These are phyloP conservation scores for Candida tammaniensis DNA, from an alignment of 805 yeast genomes.

Conservation along the genomic window DNA sequence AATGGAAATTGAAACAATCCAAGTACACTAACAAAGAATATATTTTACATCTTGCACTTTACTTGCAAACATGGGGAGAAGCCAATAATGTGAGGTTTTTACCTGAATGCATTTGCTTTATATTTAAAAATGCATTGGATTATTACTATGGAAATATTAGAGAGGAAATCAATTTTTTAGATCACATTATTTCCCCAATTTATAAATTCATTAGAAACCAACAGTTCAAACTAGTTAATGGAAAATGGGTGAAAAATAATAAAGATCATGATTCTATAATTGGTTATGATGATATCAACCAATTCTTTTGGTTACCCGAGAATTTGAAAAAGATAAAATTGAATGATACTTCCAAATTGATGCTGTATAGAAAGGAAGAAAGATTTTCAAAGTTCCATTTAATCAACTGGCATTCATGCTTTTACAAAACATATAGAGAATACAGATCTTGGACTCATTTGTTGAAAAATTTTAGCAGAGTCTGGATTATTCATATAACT, in stretches of 20 bases:
- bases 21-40: slow-evolving; percentile 52
- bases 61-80: slow-evolving; percentile 71
- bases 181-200: slow-evolving; percentile 44
- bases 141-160: slow-evolving; percentile 11
- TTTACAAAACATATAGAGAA: slow-evolving; percentile 47
- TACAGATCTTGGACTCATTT: slow-evolving; percentile 50
- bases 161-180: slow-evolving; percentile 22
- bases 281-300: slow-evolving; percentile 57
- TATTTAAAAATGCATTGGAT: slow-evolving; percentile 27
- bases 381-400: slow-evolving; percentile 29
- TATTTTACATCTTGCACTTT: slow-evolving; percentile 62
- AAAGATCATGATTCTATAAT: slow-evolving; percentile 63
- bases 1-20: slow-evolving; percentile 71
- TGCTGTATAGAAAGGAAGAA: slow-evolving; percentile 23
- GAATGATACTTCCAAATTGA: slow-evolving; percentile 28
- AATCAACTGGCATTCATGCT: slow-evolving; percentile 40
- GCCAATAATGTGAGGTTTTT: slow-evolving; percentile 60
- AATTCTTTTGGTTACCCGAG: slow-evolving; percentile 46
- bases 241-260: slow-evolving; percentile 55
- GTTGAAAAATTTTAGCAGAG: slow-evolving; percentile 47
- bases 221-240: slow-evolving; percentile 56
- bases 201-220: slow-evolving; percentile 65
- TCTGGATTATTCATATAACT: slow-evolving; percentile 52
- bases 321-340: slow-evolving; percentile 32
- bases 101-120: slow-evolving; percentile 41